Evolutionary conservation across 1,284 basidiomycete species (phyloP), one percentile per base, ranked within the genome.

Genomic region (Ceraceosorus guamensis): DNA sequence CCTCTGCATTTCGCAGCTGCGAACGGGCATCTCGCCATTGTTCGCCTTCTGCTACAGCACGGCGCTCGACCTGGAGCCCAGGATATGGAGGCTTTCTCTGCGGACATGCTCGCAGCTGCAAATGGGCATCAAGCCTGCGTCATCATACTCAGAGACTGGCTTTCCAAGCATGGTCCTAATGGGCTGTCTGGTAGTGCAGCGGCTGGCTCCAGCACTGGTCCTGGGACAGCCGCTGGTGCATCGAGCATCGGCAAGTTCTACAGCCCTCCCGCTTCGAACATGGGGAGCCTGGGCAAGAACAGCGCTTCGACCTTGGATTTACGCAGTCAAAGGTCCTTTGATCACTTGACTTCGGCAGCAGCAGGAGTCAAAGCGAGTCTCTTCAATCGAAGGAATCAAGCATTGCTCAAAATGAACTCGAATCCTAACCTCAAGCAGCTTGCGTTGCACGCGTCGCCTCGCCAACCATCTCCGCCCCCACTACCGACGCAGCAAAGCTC

Each of bases 1-100:
- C 60, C 71, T 3, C 62, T 75, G 14, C 73, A 75, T 51, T 75
- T 75, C 56, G 73, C 73, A 7, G 71, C 73, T 5, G 71, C 71
- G 35, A 68, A 70, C 31, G 72, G 72, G 5, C 73, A 75, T 55
- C 39, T 65, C 37, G 62, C 55, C 16, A 62, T 71, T n/a, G 61
- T 68, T 13, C 64, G 67, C 7, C 50, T 67, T 35, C 61, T 75
- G 2, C 67, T 75, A 32, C 62, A 67, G 18, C 56, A 65, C 37
- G 73, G 73, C 2, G 73, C 71, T 4, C 56, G 62, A 4, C 62
- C 71, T 0, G 64, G 61, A 14, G 60, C 64, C 2, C 46, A 52
- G 35, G 73, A 75, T 56, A 65, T 59, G 33, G 61, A 68, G 14
- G 66, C 64, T 8, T 46, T 67, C 33, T 57, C 60, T 13, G 62